A percentile compares a stretch with the other conserved stretches of the same genome.
Conservation (phyloP, 192 early-diverging fungal genomes). For the Podila clonocystis region DNA sequence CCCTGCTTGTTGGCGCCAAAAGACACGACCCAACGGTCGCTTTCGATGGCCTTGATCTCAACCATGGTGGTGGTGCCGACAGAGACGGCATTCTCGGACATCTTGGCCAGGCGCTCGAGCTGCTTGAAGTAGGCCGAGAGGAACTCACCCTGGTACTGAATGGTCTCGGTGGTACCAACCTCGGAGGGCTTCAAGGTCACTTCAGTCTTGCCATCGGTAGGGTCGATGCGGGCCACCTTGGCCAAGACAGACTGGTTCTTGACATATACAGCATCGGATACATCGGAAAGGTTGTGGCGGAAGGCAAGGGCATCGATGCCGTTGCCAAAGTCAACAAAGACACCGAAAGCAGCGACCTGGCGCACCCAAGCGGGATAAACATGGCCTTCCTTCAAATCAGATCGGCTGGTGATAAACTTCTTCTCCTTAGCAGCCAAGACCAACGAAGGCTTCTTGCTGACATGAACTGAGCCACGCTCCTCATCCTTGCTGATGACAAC, state of each 20-base stretch:
- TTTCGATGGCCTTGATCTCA: constrained; percentile 55
- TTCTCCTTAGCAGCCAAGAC: constrained; percentile 64
- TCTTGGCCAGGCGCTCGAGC: constrained; percentile 51
- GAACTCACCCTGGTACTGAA: constrained; percentile 60
- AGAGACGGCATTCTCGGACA: constrained; percentile 31
- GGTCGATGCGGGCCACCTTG: constrained; percentile 64
- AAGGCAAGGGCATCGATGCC: constrained; percentile 67
- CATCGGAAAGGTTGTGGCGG: constrained; percentile 65
- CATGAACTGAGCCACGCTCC: constrained; percentile 55
- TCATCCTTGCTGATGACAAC: constrained; percentile 65
- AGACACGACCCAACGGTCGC: constrained; percentile 55
- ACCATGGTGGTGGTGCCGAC: constrained; percentile 57
- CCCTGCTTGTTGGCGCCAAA: constrained; percentile 62
- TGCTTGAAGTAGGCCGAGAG: constrained; percentile 59
- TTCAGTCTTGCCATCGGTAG: constrained; percentile 55
- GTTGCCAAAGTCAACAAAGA: constrained; percentile 74
- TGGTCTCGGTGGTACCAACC: constrained; percentile 50
- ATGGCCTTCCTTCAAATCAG: constrained; percentile 61
- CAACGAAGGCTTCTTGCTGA: constrained; percentile 72
- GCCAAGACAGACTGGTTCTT: constrained; percentile 78
- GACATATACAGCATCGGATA: constrained; percentile 61
- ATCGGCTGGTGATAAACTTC: constrained; percentile 49
- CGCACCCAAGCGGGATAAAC: constrained; percentile 74
- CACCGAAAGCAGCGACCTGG: constrained; percentile 66
- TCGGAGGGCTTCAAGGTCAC: constrained; percentile 77